Conservation (phyloP, 106 monocot genomes). For the Amphibolis antarctica region DNA sequence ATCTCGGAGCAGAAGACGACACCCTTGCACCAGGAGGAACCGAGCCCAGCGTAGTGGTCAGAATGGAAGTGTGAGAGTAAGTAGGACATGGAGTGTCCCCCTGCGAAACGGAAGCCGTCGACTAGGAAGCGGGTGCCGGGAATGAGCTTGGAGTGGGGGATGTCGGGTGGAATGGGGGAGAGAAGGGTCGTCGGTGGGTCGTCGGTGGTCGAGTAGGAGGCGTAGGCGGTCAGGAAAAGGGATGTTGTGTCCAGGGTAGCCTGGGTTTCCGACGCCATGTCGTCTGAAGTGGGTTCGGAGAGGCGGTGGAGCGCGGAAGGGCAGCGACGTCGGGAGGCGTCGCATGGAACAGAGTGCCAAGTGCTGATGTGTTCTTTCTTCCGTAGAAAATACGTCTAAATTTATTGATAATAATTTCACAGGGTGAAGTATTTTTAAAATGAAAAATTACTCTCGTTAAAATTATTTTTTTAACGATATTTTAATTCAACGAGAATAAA, state of each 20-base stretch:
- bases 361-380: too few relatives aligned
- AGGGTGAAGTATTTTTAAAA: too few relatives aligned
- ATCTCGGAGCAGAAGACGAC: constrained; percentile 66
- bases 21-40: constrained; percentile 51
- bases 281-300: neutral
- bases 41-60: constrained; percentile 77
- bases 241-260: constrained; percentile 40
- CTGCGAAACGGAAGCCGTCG: constrained; percentile 61
- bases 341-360: too few relatives aligned
- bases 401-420: too few relatives aligned
- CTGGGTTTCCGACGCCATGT: constrained; percentile 16
- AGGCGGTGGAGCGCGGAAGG: neutral
- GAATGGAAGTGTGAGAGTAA: constrained; percentile 96
- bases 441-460: too few relatives aligned
- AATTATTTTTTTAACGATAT: too few relatives aligned
- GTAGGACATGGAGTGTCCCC: constrained; percentile 80
- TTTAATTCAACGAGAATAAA: too few relatives aligned
- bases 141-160: constrained; percentile 51
- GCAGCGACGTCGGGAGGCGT: neutral
- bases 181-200: constrained; percentile 12
- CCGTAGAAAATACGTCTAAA: too few relatives aligned
- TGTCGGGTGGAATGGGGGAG: constrained; percentile 32
- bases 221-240: constrained; percentile 35
- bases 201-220: constrained; percentile 10
- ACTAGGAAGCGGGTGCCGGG: constrained; percentile 72